Evolutionary conservation across 257 asterid genomes (phyloP).

Genomic region (Solanum chiquidenum): DNA sequence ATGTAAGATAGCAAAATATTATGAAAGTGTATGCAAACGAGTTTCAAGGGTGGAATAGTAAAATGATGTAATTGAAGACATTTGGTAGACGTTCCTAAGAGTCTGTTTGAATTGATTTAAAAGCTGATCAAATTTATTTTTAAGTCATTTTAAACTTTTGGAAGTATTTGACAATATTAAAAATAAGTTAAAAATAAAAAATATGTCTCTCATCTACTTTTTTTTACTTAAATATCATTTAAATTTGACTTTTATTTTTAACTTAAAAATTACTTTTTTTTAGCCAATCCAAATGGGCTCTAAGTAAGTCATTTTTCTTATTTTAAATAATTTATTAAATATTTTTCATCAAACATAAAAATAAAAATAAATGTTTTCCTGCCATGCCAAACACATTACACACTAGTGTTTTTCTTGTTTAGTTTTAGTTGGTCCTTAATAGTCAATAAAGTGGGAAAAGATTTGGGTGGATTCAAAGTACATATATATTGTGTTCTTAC

Average conservation of each 20-base stretch:
- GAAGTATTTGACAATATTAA: no score
- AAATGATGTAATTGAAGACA: not conserved
- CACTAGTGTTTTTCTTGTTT: not conserved
- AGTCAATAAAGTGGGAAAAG: not conserved
- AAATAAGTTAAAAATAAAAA: no score
- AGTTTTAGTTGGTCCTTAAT: not conserved
- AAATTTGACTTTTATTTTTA: no score
- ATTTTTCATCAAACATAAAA: not conserved
- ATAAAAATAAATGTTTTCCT: not conserved
- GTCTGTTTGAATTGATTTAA: no score
- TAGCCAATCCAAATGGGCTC: no score
- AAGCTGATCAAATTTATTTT: no score
- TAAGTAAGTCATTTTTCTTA: not conserved
- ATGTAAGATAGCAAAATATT: not conserved
- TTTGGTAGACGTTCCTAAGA: no score
- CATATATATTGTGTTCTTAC: not conserved
- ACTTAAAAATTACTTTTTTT: no score
- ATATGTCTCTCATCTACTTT: no score
- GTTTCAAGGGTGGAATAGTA: not conserved
- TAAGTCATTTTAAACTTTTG: no score
- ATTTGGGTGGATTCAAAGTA: not conserved
- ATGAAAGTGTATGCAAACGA: no score
- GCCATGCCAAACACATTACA: not conserved
- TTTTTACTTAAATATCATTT: no score
- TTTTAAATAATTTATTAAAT: not conserved